Conservation (phyloP, 169 alveolate genomes). For the Perkinsus marinus region DNA sequence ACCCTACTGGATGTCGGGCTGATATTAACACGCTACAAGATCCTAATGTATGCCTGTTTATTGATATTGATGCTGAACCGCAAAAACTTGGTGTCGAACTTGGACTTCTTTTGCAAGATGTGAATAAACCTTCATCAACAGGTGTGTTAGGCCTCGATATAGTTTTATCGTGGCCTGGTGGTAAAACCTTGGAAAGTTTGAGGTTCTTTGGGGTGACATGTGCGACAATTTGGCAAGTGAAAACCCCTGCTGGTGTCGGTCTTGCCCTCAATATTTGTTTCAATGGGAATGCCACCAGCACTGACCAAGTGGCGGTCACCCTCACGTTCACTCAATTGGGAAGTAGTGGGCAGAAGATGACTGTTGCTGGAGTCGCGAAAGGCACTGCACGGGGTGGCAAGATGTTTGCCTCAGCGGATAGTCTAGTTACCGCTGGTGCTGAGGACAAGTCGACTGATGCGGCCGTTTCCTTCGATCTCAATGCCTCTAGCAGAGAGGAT, state of each 20-base stretch:
- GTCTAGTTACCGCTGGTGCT: background rate
- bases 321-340: no score
- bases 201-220: background rate
- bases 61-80: background rate
- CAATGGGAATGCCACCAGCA: background rate
- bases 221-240: background rate
- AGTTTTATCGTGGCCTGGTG: background rate
- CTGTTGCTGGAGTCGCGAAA: no score
- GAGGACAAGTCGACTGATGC: background rate
- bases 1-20: background rate
- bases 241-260: background rate
- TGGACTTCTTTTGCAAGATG: background rate
- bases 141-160: background rate
- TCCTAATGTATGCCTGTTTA: background rate
- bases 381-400: background rate
- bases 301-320: no score
- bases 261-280: background rate
- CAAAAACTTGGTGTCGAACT: background rate
- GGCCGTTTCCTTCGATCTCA: background rate
- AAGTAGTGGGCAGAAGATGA: no score
- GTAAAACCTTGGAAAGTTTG: background rate
- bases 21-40: background rate
- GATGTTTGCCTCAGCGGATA: background rate
- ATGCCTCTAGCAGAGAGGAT: background rate
- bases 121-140: background rate